Base-by-base conservation (phyloP, 371 early-diverging fungal species). In the Mycotypha africana region DNA sequence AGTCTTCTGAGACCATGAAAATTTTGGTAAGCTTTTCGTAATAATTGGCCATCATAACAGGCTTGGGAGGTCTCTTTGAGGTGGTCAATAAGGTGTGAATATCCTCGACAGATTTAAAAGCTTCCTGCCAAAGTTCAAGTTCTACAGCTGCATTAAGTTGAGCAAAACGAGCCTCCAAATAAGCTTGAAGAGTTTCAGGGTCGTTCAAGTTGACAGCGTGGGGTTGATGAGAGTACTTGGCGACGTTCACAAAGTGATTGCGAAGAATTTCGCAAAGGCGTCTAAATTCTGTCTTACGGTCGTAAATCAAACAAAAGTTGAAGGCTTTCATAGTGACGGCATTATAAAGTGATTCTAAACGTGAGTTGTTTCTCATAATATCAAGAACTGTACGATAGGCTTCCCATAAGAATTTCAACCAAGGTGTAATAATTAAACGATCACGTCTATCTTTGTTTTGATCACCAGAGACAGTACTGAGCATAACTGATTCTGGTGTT, bases 391-490 rank as follows among this genome's bases (percentile, higher is more conserved):
- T 95, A 48, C 99, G 84, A 76, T 96, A 97, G 15, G 90, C 88
- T 74, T 98, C 99, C 99, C 99, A 98, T 60, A 96, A 79, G 62
- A 98, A 95, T 70, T 91, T 92, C 52, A 98, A 80, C 93, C 96
- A 95, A 30, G 98, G 97, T 12, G 97, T 97, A 39, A 97, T 95
- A 25, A 96, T 89, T 45, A 91, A 93, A 47, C 97, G 89, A 64
- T 96, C 95, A 12, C 95, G 93, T 38, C 96, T 81, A 67, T 98
- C 97, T 70, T 93, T 93, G 71, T 65, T 83, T 65, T 91, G 93
- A 50, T 95, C 96, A 31, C 89, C 89, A 47, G 90, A 91, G 41
- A 98, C 93, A 50, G 95, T 89, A 69, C 91, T 88, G 51, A 95
- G 71, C 56, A 96, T 84, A 51, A 97, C 85, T 17, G 94, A 91